These are phyloP conservation scores for Colletotrichum siamense DNA, from an alignment of 2,329 filamentous ascomycete genomes.

Conservation along the genomic window DNA sequence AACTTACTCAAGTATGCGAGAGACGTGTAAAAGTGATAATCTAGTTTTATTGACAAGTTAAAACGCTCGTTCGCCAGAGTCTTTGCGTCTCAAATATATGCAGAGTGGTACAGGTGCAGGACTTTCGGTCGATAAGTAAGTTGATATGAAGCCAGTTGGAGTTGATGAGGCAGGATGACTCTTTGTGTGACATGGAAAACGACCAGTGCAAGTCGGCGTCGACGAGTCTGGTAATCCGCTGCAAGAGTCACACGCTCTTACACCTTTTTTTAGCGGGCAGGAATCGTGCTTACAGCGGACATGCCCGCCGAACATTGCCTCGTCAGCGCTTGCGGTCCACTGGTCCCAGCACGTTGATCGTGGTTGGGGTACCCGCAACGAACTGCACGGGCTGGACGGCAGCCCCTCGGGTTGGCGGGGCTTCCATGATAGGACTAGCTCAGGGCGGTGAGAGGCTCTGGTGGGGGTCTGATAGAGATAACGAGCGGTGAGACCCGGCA, in stretches of 20 bases:
- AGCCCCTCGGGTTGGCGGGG: slow-evolving; percentile 4
- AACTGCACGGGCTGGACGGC: neutral
- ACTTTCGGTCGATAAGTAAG: neutral
- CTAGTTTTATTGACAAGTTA: neutral
- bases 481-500: slow-evolving; percentile 17
- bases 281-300: neutral
- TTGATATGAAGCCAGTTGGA: neutral
- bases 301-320: neutral
- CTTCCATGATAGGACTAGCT: neutral
- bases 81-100: neutral
- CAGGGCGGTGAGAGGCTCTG: slow-evolving; percentile 4
- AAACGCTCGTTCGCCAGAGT: neutral
- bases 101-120: neutral
- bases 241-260: neutral
- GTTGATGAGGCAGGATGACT: neutral
- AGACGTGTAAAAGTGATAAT: neutral
- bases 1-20: neutral
- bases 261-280: neutral
- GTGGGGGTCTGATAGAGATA: slow-evolving; percentile 7
- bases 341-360: neutral
- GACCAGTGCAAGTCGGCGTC: neutral
- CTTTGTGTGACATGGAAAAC: neutral
- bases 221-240: slow-evolving; percentile 5
- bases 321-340: slow-evolving; percentile 8
- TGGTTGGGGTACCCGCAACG: neutral